phyloP scores from a whole-genome alignment of 169 alveolate genomes.

The Cytauxzoon felis region DNA sequence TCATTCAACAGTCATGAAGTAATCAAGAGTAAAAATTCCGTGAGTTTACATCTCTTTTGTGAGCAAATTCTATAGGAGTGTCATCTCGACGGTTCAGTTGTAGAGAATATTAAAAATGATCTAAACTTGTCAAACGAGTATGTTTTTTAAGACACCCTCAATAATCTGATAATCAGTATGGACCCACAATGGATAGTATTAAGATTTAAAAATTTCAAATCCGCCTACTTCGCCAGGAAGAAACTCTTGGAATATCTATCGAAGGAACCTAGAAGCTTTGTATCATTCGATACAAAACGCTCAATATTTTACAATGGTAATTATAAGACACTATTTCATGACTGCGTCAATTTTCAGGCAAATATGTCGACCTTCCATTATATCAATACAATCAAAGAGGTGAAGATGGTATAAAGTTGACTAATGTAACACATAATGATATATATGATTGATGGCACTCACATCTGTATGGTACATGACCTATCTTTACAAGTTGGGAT shows the following conservation, averaged over 20 bases:
- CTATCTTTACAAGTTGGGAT: too few species aligned
- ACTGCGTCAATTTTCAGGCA: conserved; percentile 6
- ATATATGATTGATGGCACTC: too few species aligned
- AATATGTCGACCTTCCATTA: conserved; percentile 49
- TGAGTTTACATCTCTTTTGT: neutral
- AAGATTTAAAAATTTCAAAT: conserved; percentile 39
- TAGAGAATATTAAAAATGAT: conserved; percentile 35
- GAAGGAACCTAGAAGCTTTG: conserved; percentile 48
- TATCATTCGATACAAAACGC: conserved; percentile 58
- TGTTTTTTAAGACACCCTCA: neutral
- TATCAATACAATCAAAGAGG: conserved; percentile 37
- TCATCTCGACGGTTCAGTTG: conserved; percentile 50
- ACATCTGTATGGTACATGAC: too few species aligned
- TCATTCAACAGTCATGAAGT: neutral
- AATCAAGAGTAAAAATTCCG: neutral
- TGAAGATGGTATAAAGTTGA: conserved; percentile 23
- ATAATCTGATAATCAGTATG: conserved; percentile 3
- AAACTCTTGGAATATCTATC: conserved; percentile 29
- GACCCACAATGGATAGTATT: conserved; percentile 63
- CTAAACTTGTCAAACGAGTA: conserved; percentile 6
- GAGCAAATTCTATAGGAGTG: conserved; percentile 16
- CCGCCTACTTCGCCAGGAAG: conserved; percentile 56
- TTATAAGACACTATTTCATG: neutral
- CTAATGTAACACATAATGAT: too few species aligned
- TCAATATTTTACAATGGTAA: conserved; percentile 56